A percentile compares a stretch with the other conserved stretches of the same genome.
These are phyloP conservation scores for Gryganskiella cystojenkinii DNA, from an alignment of 192 early-diverging fungal species.

Conservation along the genomic window DNA sequence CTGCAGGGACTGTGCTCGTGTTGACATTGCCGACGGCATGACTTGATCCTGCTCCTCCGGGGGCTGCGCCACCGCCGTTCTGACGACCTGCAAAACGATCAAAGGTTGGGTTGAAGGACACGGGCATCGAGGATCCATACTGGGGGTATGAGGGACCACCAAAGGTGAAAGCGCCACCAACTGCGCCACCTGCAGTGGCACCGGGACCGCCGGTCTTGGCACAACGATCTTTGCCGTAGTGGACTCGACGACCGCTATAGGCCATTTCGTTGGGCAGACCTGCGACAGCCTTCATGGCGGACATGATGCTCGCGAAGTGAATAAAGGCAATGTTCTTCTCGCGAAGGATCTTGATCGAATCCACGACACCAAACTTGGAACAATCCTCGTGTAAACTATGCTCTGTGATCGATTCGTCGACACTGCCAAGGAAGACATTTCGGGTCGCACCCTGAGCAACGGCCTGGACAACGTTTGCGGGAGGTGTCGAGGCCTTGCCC, in stretches of 20 bases:
- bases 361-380: conserved; percentile 75
- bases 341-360: conserved; percentile 73
- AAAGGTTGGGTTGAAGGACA: conserved; percentile 46
- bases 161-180: conserved; percentile 29
- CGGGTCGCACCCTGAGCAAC: conserved; percentile 73
- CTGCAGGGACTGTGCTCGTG: conserved; percentile 19
- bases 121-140: conserved; percentile 26
- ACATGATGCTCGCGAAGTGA: conserved; percentile 76
- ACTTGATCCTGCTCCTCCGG: conserved; percentile 20
- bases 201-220: conserved; percentile 46
- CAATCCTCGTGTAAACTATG: conserved; percentile 69
- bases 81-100: conserved; percentile 37
- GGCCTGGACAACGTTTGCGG: conserved; percentile 65
- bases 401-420: conserved; percentile 72
- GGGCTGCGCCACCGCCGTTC: conserved; percentile 16
- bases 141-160: conserved; percentile 14
- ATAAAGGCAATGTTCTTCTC: conserved; percentile 89
- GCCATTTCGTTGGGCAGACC: conserved; percentile 63
- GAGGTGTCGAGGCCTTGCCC: conserved; percentile 72
- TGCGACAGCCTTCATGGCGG: conserved; percentile 81
- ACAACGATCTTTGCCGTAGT: conserved; percentile 91
- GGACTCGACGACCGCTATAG: conserved; percentile 70
- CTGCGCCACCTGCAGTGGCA: conserved; percentile 13
- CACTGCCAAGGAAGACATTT: conserved; percentile 84
- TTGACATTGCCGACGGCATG: conserved; percentile 19